Conservation (phyloP, 345 rosid species). For the Hibiscus trionum region DNA sequence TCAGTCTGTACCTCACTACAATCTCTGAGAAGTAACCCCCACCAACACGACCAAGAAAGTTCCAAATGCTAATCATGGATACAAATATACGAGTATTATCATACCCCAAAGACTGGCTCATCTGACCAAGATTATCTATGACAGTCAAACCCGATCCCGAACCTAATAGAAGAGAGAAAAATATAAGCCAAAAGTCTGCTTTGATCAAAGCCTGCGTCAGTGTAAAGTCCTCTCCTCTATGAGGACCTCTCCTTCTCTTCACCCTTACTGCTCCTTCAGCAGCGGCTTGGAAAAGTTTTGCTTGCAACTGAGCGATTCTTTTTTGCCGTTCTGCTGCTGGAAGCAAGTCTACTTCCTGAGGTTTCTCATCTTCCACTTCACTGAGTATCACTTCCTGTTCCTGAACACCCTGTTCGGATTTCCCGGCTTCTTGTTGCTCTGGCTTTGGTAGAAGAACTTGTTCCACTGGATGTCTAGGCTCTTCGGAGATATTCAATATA, state of each 20-base stretch:
- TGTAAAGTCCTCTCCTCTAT: slow-evolving; percentile 91
- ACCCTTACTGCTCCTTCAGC: slow-evolving; percentile 90
- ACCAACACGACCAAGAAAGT: slow-evolving; percentile 90
- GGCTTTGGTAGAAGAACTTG: slow-evolving; percentile 50
- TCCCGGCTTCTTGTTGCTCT: slow-evolving; percentile 43
- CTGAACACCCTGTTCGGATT: slow-evolving; percentile 22
- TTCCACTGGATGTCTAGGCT: slow-evolving; percentile 32
- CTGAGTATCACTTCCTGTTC: slow-evolving; percentile 70
- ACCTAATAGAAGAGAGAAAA: slow-evolving; percentile 76
- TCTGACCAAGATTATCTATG: slow-evolving; percentile 95
- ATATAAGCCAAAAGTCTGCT: slow-evolving; percentile 94
- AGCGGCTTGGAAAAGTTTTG: slow-evolving; percentile 71
- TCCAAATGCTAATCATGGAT: slow-evolving; percentile 98
- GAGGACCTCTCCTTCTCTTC: slow-evolving; percentile 75
- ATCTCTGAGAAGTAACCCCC: slow-evolving; percentile 97
- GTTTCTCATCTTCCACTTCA: slow-evolving; percentile 95
- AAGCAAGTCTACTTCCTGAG: slow-evolving; percentile 76
- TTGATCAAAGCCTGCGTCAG: slow-evolving; percentile 79
- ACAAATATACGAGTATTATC: slow-evolving; percentile 79
- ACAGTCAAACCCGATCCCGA: slow-evolving; percentile 96
- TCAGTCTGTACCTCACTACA: slow-evolving; percentile 55
- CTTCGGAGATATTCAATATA: slow-evolving; percentile 41
- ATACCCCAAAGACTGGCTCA: slow-evolving; percentile 87
- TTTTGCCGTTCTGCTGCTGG: slow-evolving; percentile 77
- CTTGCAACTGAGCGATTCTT: slow-evolving; percentile 76